A percentile compares a stretch with the other conserved stretches of the same genome.
These are phyloP conservation scores for Prunus salicina DNA, from an alignment of 306 rosid genomes.

Conservation along the genomic window DNA sequence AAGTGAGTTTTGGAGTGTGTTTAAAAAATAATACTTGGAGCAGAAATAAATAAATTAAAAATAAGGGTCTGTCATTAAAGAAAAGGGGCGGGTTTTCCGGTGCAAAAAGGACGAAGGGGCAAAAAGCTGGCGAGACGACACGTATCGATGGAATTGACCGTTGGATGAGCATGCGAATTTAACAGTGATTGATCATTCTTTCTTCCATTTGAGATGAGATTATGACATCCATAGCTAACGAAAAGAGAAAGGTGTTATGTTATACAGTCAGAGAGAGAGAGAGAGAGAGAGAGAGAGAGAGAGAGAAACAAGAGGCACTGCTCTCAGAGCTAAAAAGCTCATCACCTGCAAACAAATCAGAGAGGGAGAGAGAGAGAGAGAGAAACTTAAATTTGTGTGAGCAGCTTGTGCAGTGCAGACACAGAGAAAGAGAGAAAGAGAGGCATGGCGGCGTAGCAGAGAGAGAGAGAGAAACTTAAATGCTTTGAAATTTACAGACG, in stretches of 20 bases:
- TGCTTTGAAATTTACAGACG: conserved; percentile 24
- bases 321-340: conserved; percentile 34
- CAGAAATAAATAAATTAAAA: neutral
- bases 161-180: conserved; percentile 27
- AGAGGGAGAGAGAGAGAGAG: conserved; percentile 3
- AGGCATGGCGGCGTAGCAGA: conserved; percentile 92
- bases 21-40: neutral
- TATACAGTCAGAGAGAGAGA: neutral
- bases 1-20: neutral
- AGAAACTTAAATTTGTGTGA: conserved; percentile 6
- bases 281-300: too few relatives aligned
- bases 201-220: conserved; percentile 30
- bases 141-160: conserved; percentile 11
- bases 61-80: conserved; percentile 29
- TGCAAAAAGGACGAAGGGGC: conserved; percentile 48
- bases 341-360: conserved; percentile 17
- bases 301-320: conserved; percentile 41
- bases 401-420: conserved; percentile 17
- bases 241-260: conserved; percentile 8
- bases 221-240: conserved; percentile 38
- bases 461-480: conserved; percentile 40
- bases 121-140: conserved; percentile 43
- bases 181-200: conserved; percentile 20
- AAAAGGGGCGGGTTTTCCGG: conserved; percentile 99
- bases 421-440: conserved; percentile 42